Base-by-base conservation (phyloP, 495 filamentous ascomycete genomes). In the Aspergillus sclerotioniger region DNA sequence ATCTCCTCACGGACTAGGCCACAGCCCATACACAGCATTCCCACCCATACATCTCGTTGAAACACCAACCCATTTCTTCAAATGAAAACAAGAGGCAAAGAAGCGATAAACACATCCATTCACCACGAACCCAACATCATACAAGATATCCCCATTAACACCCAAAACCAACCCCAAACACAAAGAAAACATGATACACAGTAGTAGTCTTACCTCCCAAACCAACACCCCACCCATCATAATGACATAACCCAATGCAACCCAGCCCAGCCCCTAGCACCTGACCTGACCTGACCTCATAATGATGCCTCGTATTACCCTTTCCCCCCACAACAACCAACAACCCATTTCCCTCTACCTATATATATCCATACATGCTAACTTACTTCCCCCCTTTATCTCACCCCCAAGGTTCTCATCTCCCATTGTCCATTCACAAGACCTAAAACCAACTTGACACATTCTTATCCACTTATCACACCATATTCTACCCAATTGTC, bases 271-370 rank as follows among this genome's bases (percentile, higher is more conserved):
- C 21, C 7, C 32, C n/a, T n/a, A 17, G 15, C 13, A 53, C 21
- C 16, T 31, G 47, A 28, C 48, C 37, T 15, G n/a, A 13, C 33
- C 37, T 66, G 63, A 66, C 63, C 58, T 66, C 63, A 66, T 66
- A 21, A 62, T 66, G 63, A 66, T 62, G 50, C 59, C 47, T 37
- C 52, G 6, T 46, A 29, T 35, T 47, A 16, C 32, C 9, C 44
- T 45, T 51, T 48, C 57, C 62, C 35, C 56, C 56, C 46, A 49
- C 52, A 53, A 8, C n/a, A 41, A 53, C 56, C 52, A 53, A 8
- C n/a, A 41, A 10, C 33, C 33, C 33, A n/a, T 41, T n/a, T n/a
- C n/a, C n/a, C n/a, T n/a, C n/a, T 12, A 39, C 13, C 10, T 6
- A 41, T n/a, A 41, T 15, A 41, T 6, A 41, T 1, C 35, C 10